Conservation (phyloP, 371 early-diverging fungal genomes). For the Mucor plumbeus region DNA sequence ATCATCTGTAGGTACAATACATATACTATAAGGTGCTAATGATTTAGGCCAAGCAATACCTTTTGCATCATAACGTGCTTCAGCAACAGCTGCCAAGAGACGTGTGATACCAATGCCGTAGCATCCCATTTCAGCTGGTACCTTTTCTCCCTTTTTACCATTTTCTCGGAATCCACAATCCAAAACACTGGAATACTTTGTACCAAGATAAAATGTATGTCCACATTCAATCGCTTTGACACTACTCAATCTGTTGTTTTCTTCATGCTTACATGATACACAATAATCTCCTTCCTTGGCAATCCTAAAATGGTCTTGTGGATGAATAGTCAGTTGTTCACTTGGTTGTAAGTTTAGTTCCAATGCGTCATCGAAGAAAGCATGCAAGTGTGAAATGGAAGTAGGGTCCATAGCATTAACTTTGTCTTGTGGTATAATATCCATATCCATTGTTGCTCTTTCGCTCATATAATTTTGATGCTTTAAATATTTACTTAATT, state of each 20-base stretch:
- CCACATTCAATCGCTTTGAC: constrained; percentile 87
- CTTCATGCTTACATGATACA: constrained; percentile 49
- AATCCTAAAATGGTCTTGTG: constrained; percentile 59
- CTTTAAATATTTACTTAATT: constrained; percentile 33
- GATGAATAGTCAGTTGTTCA: constrained; percentile 17
- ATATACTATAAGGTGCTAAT: constrained; percentile 77
- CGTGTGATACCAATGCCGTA: constrained; percentile 90
- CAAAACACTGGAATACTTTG: constrained; percentile 77
- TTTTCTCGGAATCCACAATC: constrained; percentile 60
- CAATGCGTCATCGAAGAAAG: constrained; percentile 38
- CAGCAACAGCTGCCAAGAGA: constrained; percentile 79
- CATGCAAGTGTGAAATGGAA: constrained; percentile 17
- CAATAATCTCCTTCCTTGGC: constrained; percentile 71
- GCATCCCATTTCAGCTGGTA: constrained; percentile 89
- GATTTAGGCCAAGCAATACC: constrained; percentile 81
- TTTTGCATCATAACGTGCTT: constrained; percentile 64
- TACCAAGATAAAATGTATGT: constrained; percentile 92
- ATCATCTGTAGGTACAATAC: constrained; percentile 66
- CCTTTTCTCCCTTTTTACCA: constrained; percentile 26
- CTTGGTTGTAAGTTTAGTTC: neutral
- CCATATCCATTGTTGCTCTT: constrained; percentile 26
- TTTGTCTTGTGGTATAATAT: neutral
- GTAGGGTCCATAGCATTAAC: neutral
- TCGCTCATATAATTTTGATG: constrained; percentile 16
- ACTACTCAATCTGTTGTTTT: constrained; percentile 37